Conservation (phyloP, 768 basidiomycete species). For the Boletus sensibilis region DNA sequence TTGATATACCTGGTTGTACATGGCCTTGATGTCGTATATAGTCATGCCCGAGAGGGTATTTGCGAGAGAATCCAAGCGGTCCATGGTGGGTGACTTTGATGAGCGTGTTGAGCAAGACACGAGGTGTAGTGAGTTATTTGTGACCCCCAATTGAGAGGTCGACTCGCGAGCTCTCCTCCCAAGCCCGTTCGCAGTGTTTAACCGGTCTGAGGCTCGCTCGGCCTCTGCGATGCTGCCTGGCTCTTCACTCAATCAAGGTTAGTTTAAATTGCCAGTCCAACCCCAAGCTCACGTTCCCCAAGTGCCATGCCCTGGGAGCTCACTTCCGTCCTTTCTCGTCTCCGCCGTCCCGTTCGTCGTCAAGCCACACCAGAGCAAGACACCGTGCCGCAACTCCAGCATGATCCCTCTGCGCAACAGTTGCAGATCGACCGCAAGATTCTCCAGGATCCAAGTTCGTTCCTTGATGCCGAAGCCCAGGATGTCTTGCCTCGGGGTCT, state of each 20-base stretch:
- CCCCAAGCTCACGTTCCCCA: background rate
- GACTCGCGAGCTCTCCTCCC: background rate
- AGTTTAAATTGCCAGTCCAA: background rate
- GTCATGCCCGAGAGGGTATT: conserved; percentile 78
- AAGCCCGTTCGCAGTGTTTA: background rate
- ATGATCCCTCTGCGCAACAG: background rate
- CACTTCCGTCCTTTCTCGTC: conserved; percentile 33
- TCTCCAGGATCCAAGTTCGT: conserved; percentile 32
- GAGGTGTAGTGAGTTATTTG: background rate
- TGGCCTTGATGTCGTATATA: conserved; percentile 89
- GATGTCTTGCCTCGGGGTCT: conserved; percentile 20
- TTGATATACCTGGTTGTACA: conserved; percentile 83
- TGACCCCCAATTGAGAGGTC: conserved; percentile 31
- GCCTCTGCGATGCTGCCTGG: conserved; percentile 10
- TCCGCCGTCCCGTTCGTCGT: conserved; percentile 30
- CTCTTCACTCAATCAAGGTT: background rate
- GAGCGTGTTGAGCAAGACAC: background rate
- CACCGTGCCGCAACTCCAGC: background rate
- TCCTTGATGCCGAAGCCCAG: conserved; percentile 19
- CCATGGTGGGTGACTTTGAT: conserved; percentile 52
- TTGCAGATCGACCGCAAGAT: conserved; percentile 28
- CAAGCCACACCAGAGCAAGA: conserved; percentile 18
- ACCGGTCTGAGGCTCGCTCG: background rate
- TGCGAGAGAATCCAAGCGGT: conserved; percentile 73
- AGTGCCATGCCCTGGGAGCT: conserved; percentile 27